Evolutionary conservation across 2,329 filamentous ascomycete species (phyloP), one percentile per base, ranked within the genome.

Genomic region (Didymellaceae sp.): DNA sequence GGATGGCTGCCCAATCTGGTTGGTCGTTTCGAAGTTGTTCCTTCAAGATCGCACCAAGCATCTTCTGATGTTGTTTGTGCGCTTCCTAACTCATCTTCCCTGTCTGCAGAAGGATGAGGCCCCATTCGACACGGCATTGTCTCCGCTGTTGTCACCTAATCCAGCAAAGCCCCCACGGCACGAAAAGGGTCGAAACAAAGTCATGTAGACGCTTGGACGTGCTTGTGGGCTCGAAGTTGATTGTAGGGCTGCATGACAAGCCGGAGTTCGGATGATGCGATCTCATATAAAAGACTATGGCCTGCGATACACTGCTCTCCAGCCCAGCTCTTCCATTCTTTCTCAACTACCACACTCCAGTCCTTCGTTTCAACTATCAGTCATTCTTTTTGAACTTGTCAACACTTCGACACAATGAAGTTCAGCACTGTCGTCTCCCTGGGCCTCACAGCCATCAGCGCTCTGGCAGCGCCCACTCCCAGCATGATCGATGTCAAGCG

Each of bases 381-480:
- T 59, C 50, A 44, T 45, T 57, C 55, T 50, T 52, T 57, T 45
- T 35, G 38, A 51, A 42, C 48, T 53, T 21, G 40, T 43, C 31
- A 40, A 39, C 31, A 55, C 28, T 49, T 54, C 40, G 32, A 52
- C 21, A 62, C 53, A 25, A 71, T 71, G 68, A 71, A 65, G 61
- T 55, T 70, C 53, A 59, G 67, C 21, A 58, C 66, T 37, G 47
- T 71, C 44, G 42, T 66, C 42, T 59, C 65, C 33, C 41, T 71
- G 34, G 61, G 63, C 54, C 59, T 71, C 17, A 62, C 66, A 45
- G 58, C 63, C 53, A 52, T 70, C 33, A 59, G 53, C 34, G 65
- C 68, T 61, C 57, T 72, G 58, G 70, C 68, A 62, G 67, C 65
- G 35, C 70, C 70, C 20, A 67, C 63, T 42, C 55, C 57, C 41